These are phyloP conservation scores for Boechera stricta DNA, from an alignment of 345 rosid genomes.

Conservation along the genomic window DNA sequence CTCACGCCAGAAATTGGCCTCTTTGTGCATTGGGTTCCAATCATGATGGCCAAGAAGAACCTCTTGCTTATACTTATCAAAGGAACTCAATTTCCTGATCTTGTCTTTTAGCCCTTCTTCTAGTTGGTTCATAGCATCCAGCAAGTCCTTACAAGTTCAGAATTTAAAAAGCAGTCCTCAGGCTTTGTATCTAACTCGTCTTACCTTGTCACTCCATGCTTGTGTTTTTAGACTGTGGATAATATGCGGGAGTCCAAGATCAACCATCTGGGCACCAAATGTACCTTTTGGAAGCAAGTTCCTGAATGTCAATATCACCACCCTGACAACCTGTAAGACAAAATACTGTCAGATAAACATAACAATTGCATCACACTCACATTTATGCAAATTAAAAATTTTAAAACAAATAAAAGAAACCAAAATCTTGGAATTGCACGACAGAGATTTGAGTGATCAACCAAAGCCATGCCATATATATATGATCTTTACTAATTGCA, in stretches of 20 bases:
- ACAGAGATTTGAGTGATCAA: too few species aligned
- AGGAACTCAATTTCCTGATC: constrained; percentile 87
- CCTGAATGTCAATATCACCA: constrained; percentile 69
- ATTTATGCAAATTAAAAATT: background rate
- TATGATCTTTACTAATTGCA: too few species aligned
- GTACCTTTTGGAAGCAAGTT: constrained; percentile 85
- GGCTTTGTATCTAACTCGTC: constrained; percentile 32
- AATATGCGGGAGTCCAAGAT: constrained; percentile 88
- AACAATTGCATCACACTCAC: constrained; percentile 3
- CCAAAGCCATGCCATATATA: too few species aligned
- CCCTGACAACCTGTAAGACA: constrained; percentile 59
- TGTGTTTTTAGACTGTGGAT: constrained; percentile 88
- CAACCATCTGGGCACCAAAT: constrained; percentile 97
- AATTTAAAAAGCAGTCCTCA: background rate
- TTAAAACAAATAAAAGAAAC: background rate
- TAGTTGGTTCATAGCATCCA: constrained; percentile 82
- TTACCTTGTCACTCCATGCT: constrained; percentile 99
- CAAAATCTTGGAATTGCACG: constrained; percentile 13
- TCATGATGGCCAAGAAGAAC: constrained; percentile 95
- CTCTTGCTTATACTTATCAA: constrained; percentile 94
- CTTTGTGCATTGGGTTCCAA: constrained; percentile 99
- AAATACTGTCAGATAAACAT: constrained; percentile 31
- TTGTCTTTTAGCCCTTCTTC: constrained; percentile 83
- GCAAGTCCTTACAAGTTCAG: constrained; percentile 59
- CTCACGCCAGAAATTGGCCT: constrained; percentile 89